A percentile compares a stretch with the other conserved stretches of the same genome.
These are phyloP conservation scores for Aspergillus saccharolyticus DNA, from an alignment of 495 filamentous ascomycete species.

Conservation along the genomic window DNA sequence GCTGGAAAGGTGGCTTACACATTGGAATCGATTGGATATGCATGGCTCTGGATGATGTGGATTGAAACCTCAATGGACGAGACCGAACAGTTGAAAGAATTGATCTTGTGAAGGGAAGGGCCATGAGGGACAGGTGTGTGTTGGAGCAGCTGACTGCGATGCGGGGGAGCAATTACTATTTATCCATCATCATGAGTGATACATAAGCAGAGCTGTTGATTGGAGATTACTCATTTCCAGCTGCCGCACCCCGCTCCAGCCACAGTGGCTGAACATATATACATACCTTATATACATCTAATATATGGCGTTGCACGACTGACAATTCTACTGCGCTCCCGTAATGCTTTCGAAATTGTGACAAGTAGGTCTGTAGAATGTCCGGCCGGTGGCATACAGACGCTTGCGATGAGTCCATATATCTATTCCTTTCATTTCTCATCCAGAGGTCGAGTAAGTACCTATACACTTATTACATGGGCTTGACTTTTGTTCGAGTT, in stretches of 20 bases:
- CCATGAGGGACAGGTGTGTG: constrained; percentile 9
- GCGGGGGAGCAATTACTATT: constrained; percentile 7
- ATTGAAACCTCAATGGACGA: constrained; percentile 5
- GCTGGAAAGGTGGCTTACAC: constrained; percentile 64
- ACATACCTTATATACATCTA: too few relatives aligned
- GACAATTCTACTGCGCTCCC: too few relatives aligned
- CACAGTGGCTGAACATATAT: constrained; percentile 3
- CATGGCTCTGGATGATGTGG: constrained; percentile 52
- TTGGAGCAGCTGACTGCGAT: background rate
- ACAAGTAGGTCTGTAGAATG: too few relatives aligned
- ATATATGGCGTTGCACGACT: too few relatives aligned
- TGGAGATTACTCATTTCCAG: constrained; percentile 22
- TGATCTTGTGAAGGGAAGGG: constrained; percentile 29
- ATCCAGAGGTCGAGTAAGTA: too few relatives aligned
- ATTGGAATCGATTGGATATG: constrained; percentile 97
- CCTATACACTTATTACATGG: too few relatives aligned
- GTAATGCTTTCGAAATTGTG: too few relatives aligned
- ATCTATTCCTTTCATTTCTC: too few relatives aligned
- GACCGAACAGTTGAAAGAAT: constrained; percentile 12
- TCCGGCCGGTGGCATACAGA: too few relatives aligned
- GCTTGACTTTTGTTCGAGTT: background rate
- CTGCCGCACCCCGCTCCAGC: constrained; percentile 5
- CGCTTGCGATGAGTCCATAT: too few relatives aligned
- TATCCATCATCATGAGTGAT: background rate
- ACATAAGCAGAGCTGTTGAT: constrained; percentile 12